Base-by-base conservation (phyloP, 2,329 filamentous ascomycete species). In the Colletotrichum filicis region DNA sequence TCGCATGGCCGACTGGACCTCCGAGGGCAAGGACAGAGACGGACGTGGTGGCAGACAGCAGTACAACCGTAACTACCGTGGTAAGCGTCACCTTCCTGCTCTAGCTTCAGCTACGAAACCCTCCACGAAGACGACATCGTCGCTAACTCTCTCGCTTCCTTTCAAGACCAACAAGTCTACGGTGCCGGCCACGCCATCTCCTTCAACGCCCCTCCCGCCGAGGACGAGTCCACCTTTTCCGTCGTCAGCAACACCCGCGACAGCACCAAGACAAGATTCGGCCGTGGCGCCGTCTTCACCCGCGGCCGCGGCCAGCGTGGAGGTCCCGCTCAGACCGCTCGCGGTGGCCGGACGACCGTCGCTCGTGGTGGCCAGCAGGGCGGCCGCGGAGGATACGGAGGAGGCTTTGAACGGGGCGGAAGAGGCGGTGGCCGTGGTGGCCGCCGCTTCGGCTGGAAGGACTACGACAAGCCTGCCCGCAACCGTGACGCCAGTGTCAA, bases 1-100 rank as follows among this genome's bases (percentile, higher is more conserved):
- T 81, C 95, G 97, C 83, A 98, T 99, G 95, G 97, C 97, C 74
- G 97, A 99, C 88, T 99, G 97, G 97, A 97, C 95, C 22, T 82
- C 92, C 60, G 97, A 98, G 82, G 92, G 94, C 83, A 98, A 98
- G 86, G 94, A 97, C 74, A 88, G 95, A 80, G 90, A 92, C 78
- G 86, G 88, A 62, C 88, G 91, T 74, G 93, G 93, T 77, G 94
- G 95, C 75, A 89, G 96, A 82, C 92, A 94, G 83, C 94, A 97
- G 82, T 98, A 97, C 85, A 95, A 96, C 84, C 90, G 96, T 78
- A 97, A 95, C 84, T 98, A 93, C 85, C 92, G 97, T 91, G 95
- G 95, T 97, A 84, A 62, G 86, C 77, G 16, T 37, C 53, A 49
- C 19, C 24, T 24, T 35, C 28, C 30, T 32, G 7, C 16, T 42